Evolutionary conservation across 169 alveolate genomes (phyloP), one percentile per base, ranked within the genome.

Genomic region (Plasmodium inui): DNA sequence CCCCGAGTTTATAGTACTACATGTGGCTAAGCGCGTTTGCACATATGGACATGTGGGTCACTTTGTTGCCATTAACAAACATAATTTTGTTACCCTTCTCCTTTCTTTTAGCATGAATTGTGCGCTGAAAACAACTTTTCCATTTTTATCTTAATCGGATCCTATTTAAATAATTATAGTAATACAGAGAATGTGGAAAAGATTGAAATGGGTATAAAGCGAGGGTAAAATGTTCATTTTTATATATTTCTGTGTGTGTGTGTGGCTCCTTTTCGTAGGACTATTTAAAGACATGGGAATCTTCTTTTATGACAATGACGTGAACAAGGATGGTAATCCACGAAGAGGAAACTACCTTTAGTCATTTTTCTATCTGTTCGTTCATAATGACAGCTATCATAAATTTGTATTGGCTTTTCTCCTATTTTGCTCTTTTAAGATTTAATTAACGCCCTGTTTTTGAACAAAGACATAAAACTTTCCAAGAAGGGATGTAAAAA

Each of bases 121-220:
- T 90, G 95, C 71, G 61, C 50, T 8, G 95, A 90, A 53, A 90
- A 90, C 26, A 53, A 90, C 19, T 53, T 90, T 80, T 80, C 90
- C 37, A 30, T 82, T 34, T 90, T 90, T 37, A 90, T 90, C 19
- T 80, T 90, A 46, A 61, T 90, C 9, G 95, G 95, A 70, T 90
- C 95, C 5, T 90, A 81, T 90, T 80, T 90, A 71, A 32, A 80
- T 80, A 90, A 90, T 55, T 79, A 71, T 70, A 46, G 95, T 90
- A 90, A 88, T 22, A 53, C 67, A 37, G 70, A 6, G 76, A 85
- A 86, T 19, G 81, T 86, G 6, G 14, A 86, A 73, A 86, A 74
- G 44, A 30, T 14, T 34, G 74, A 89, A 89, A 70, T 41, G 82
- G 28, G 70, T 78, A 34, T 4, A 79, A 71, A 79, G 82, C 10